phyloP scores from a whole-genome alignment of 768 basidiomycete species.

The Podaxis rugospora region DNA sequence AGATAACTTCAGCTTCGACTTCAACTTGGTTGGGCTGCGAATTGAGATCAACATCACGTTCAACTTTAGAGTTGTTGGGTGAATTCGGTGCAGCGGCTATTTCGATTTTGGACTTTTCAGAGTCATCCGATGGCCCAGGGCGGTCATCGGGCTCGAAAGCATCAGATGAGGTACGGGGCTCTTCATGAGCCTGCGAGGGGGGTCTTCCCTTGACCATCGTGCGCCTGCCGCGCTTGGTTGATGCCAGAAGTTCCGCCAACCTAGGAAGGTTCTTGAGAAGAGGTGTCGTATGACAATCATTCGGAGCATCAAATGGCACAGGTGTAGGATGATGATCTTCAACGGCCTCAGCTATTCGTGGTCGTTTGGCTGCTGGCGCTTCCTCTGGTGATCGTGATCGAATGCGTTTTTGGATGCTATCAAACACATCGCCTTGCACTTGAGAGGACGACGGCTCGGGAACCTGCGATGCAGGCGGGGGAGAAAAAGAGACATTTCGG shows the following conservation, averaged over 20 bases:
- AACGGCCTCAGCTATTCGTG: neutral
- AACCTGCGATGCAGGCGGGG: neutral
- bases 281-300: conserved; percentile 12
- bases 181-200: neutral
- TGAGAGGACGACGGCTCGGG: neutral
- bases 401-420: neutral
- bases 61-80: neutral
- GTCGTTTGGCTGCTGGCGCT: neutral
- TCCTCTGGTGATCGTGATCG: neutral
- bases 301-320: neutral
- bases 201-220: conserved; percentile 6
- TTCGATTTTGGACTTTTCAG: neutral
- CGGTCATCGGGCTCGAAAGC: neutral
- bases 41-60: neutral
- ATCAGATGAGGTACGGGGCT: neutral
- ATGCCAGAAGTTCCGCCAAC: conserved; percentile 35
- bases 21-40: neutral
- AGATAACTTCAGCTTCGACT: neutral
- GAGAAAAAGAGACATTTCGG: neutral
- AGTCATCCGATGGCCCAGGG: neutral
- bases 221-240: conserved; percentile 21
- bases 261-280: conserved; percentile 25
- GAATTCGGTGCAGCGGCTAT: neutral
- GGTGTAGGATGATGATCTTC: neutral
- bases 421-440: neutral